A percentile compares a stretch with the other conserved stretches of the same genome.
Conservation (phyloP, 495 filamentous ascomycete genomes). For the Neurospora pannonica region DNA sequence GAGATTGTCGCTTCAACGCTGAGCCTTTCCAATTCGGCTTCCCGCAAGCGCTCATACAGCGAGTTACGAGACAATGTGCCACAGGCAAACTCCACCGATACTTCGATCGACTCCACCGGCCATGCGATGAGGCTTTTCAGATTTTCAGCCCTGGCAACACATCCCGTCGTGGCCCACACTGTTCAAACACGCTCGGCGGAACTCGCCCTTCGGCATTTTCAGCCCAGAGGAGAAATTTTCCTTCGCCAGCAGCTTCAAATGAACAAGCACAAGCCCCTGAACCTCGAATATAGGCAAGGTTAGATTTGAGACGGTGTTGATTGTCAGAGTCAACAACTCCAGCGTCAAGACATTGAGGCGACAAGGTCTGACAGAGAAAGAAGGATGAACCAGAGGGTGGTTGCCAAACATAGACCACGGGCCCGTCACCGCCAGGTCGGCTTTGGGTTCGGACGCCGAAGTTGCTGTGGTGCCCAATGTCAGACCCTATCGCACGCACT, state of each 20-base stretch:
- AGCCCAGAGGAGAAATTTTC: not conserved
- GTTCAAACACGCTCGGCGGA: not conserved
- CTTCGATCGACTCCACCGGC: not conserved
- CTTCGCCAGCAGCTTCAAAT: not conserved
- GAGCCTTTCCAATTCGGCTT: not conserved
- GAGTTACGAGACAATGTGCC: not conserved
- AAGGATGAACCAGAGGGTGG: not conserved
- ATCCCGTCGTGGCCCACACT: not conserved
- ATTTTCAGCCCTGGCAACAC: not conserved
- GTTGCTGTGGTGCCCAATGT: not conserved
- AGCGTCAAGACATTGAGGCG: not conserved
- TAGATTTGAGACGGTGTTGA: not conserved
- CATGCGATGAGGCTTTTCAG: not conserved
- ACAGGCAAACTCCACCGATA: not conserved
- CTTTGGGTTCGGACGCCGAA: not conserved
- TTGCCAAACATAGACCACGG: not conserved
- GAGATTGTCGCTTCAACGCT: not conserved
- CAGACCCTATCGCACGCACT: not conserved
- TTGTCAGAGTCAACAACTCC: not conserved
- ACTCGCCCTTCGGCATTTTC: not conserved
- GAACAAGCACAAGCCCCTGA: not conserved
- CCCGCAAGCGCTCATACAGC: not conserved
- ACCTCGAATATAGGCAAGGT: not conserved
- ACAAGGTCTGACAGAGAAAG: not conserved
- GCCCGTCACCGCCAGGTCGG: not conserved